These are phyloP conservation scores for Smallanthus sonchifolius DNA, from an alignment of 129 eudicot species.

Conservation along the genomic window DNA sequence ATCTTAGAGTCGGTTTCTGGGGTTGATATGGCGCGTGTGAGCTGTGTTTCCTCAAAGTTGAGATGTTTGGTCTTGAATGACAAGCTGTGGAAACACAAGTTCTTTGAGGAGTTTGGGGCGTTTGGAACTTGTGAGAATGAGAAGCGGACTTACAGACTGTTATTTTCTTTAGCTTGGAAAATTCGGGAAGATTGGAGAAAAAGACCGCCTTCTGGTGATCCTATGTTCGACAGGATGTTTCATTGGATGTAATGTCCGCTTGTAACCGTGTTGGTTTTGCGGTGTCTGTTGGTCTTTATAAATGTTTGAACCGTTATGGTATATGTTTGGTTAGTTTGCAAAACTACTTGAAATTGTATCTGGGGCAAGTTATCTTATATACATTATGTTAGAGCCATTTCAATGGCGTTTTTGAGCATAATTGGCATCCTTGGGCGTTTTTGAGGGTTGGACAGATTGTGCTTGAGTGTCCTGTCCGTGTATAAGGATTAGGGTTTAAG, in stretches of 20 bases:
- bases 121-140: background rate
- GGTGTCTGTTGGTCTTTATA: background rate
- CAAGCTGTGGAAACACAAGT: constrained; percentile 66
- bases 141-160: background rate
- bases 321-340: background rate
- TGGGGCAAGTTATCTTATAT: background rate
- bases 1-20: constrained; percentile 60
- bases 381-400: no score
- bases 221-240: no score
- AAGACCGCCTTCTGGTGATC: background rate
- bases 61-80: constrained; percentile 49
- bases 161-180: background rate
- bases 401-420: no score
- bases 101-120: constrained; percentile 11
- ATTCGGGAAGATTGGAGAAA: background rate
- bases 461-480: no score
- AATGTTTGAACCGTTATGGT: no score
- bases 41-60: constrained; percentile 55
- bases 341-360: background rate
- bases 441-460: no score
- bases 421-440: no score
- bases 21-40: constrained; percentile 54
- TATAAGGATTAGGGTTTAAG: no score
- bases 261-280: background rate
- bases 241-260: background rate